Evolutionary conservation across 805 yeast genomes (phyloP).

Genomic region (Blastobotrys peoriensis): DNA sequence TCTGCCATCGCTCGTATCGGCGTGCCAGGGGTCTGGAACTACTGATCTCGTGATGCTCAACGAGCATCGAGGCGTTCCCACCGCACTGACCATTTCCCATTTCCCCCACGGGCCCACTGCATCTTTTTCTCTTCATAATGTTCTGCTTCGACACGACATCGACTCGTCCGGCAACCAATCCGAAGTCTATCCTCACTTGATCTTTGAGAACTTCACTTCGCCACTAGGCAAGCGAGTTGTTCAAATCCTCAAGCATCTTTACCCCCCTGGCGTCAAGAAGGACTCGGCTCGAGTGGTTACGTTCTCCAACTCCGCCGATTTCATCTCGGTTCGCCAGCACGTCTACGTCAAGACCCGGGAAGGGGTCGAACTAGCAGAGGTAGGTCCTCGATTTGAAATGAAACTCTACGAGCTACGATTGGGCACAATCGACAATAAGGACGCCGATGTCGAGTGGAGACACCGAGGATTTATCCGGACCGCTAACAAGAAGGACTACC

Average conservation of each 20-base stretch:
- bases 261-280: slow-evolving; percentile 94
- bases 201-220: slow-evolving; percentile 83
- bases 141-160: slow-evolving; percentile 88
- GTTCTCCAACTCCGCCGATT: slow-evolving; percentile 85
- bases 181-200: slow-evolving; percentile 89
- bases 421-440: slow-evolving; percentile 91
- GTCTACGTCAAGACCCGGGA: slow-evolving; percentile 86
- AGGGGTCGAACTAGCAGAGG: slow-evolving; percentile 85
- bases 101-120: slow-evolving; percentile 98
- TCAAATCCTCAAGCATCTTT: slow-evolving; percentile 75
- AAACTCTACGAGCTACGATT: slow-evolving; percentile 77
- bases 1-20: slow-evolving; percentile 74
- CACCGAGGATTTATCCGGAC: slow-evolving; percentile 89
- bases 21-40: slow-evolving; percentile 74
- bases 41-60: slow-evolving; percentile 83
- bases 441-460: slow-evolving; percentile 98
- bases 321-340: slow-evolving; percentile 91
- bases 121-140: slow-evolving; percentile 89
- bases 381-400: slow-evolving; percentile 99
- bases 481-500: slow-evolving; percentile 88
- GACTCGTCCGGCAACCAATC: slow-evolving; percentile 78
- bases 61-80: slow-evolving; percentile 98
- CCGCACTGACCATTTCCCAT: slow-evolving; percentile 85
- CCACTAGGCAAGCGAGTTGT: slow-evolving; percentile 77
- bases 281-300: slow-evolving; percentile 90